Base-by-base conservation (phyloP, 352 stramenopile species). In the Elongisporangium anandrum region DNA sequence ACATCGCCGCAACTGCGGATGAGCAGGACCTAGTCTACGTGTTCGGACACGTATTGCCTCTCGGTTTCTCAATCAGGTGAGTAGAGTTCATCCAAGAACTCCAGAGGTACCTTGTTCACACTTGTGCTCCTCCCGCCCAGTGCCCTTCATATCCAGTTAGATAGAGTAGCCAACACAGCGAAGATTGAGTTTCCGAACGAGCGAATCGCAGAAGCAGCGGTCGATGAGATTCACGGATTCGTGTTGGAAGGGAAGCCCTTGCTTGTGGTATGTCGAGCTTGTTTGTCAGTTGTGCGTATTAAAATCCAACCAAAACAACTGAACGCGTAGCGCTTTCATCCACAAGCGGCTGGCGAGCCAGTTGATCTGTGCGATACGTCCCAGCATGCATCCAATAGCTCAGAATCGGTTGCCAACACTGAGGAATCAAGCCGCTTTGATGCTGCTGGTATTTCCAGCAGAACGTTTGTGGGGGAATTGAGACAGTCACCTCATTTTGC, bases 21-120 rank as follows among this genome's bases (percentile, higher is more conserved):
- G 60, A 76, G 21, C 78, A 79, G 24, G 77, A 87, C 56, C 56
- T 92, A 47, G 60, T 65, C 19, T 86, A 69, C 39, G 61, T 92
- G 22, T 85, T 90, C 60, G 70, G 77, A 38, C 74, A 79, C 53
- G 73, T 84, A 0, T 52, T 92, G 22, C 79, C 80, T 2, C 38
- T 61, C 2, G 56, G 73, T 21, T 22, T 67, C 13, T 24, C 66
- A n/a, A 52, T 87, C 9, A 60, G 63, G 82, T 87, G 64, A 56
- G 69, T 65, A 12, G 16, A 24, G 20, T 21, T 3, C 19, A 12
- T 20, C 0, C 47, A 51, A 12, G 57, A n/a, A 15, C 15, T 8
- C n/a, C n/a, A n/a, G n/a, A n/a, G n/a, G n/a, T n/a, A n/a, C n/a
- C n/a, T n/a, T n/a, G n/a, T n/a, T n/a, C n/a, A n/a, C n/a, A n/a